A percentile compares a stretch with the other conserved stretches of the same genome.
Conservation (phyloP, 1,284 basidiomycete species). For the Athelia psychrophila region DNA sequence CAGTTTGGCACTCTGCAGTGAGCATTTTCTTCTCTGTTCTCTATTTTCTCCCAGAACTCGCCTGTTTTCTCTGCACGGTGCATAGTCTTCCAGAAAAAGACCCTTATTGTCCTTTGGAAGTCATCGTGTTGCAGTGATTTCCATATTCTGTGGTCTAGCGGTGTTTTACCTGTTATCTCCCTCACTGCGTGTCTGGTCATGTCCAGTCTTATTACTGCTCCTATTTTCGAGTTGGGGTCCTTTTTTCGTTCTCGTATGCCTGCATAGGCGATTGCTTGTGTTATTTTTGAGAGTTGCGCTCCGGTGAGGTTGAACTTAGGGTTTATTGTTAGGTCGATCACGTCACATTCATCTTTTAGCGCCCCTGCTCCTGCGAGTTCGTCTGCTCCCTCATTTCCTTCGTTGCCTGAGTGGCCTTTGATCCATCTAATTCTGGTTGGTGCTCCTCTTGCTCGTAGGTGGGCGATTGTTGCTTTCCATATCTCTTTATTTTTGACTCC, state of each 20-base stretch:
- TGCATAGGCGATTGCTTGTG: conserved; percentile 20
- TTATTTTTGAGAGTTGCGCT: conserved; percentile 13
- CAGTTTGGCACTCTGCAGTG: conserved; percentile 10
- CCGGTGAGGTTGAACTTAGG: conserved; percentile 9
- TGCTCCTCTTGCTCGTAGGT: conserved; percentile 5
- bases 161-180: background rate
- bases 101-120: conserved; percentile 1
- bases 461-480: conserved; percentile 5
- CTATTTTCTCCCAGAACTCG: conserved; percentile 8
- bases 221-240: background rate
- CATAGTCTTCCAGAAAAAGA: conserved; percentile 10
- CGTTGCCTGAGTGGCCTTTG: conserved; percentile 6
- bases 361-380: background rate
- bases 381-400: conserved; percentile 1
- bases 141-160: conserved; percentile 6
- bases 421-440: conserved; percentile 14
- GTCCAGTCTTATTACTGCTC: background rate
- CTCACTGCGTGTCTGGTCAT: background rate
- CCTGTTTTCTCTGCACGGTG: conserved; percentile 9
- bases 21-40: background rate
- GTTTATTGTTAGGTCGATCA: background rate
- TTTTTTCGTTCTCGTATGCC: conserved; percentile 10
- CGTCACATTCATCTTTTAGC: background rate
- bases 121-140: conserved; percentile 2
- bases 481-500: conserved; percentile 5